Conservation (phyloP, 2,329 filamentous ascomycete genomes). For the Aspergillus awamori region DNA sequence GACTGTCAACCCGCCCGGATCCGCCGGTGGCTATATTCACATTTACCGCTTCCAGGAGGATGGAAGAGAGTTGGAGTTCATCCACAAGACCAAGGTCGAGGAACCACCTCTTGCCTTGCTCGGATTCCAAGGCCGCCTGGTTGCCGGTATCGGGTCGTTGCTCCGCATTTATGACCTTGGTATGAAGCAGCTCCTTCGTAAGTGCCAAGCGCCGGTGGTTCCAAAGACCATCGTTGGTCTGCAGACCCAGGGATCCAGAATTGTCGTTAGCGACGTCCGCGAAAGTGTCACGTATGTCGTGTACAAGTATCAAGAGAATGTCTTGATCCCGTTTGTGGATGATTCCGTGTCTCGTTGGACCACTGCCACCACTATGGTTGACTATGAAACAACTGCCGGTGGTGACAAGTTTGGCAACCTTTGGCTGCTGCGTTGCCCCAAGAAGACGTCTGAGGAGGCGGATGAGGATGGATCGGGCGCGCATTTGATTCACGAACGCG, state of each 20-base stretch:
- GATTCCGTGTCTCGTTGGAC: conserved; percentile 90
- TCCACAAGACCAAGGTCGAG: conserved; percentile 93
- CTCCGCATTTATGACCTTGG: conserved; percentile 91
- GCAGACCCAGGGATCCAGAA: conserved; percentile 86
- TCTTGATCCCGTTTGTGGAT: conserved; percentile 89
- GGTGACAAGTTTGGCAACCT: conserved; percentile 98
- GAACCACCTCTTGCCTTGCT: conserved; percentile 86
- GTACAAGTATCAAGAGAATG: conserved; percentile 90
- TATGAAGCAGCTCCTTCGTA: conserved; percentile 87
- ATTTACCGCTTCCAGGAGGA: conserved; percentile 88
- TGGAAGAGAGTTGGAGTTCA: conserved; percentile 87
- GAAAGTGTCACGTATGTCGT: conserved; percentile 91
- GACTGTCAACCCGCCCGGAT: conserved; percentile 74
- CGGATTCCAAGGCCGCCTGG: conserved; percentile 86
- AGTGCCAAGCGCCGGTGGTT: conserved; percentile 78
- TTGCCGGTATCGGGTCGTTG: conserved; percentile 81
- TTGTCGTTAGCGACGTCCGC: conserved; percentile 88
- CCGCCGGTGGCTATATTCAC: conserved; percentile 80
- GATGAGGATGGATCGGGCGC: conserved; percentile 90
- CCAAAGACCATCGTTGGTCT: conserved; percentile 84
- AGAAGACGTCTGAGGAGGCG: conserved; percentile 82
- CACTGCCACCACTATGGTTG: conserved; percentile 87
- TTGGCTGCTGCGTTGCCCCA: conserved; percentile 85
- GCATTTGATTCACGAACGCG: conserved; percentile 85
- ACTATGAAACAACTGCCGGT: conserved; percentile 93